Evolutionary conservation across 1,284 basidiomycete genomes (phyloP), one percentile per base, ranked within the genome.

Genomic region (Agaricales sp.): DNA sequence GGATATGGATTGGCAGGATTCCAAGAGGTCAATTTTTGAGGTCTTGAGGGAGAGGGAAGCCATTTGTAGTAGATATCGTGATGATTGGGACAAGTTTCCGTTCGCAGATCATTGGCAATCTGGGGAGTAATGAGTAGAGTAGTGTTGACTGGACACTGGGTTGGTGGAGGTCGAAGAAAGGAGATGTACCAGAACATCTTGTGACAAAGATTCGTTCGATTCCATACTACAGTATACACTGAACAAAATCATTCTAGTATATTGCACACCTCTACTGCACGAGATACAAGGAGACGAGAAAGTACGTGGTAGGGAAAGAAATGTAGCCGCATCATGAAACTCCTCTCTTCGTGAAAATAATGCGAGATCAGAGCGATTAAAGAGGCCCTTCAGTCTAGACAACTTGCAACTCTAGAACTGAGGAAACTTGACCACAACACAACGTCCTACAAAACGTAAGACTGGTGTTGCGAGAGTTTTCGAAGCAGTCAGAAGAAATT

Each of bases 1-100:
- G 91, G 92, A 3, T 82, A 70, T 77, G 92, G 1, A 77, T 83
- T 2, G 87, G 92, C 18, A 92, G 63, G 55, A 87, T 87, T n/a
- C 58, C 54, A 0, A 76, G 71, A 67, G 1, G 73, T 73, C 48
- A 57, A 46, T 37, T 48, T 2, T 53, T 49, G 35, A 60, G 46
- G 30, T 58, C 54, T 59, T 16, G 49, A 50, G 45, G 48, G 12
- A 51, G 59, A 46, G 55, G 62, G 55, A 45, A 60, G 56, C 78
- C 80, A 82, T 4, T 69, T 61, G 54, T 73, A 80, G 53, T 64
- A 78, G 38, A 82, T 73, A 52, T 87, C 82, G 51, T 74, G 67
- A 1, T 67, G 58, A 19, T 59, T 62, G 12, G 67, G 60, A 55
- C 67, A 76, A 1, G 68, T 64, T 55, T 87, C 84, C n/a, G 85